A percentile compares a stretch with the other conserved stretches of the same genome.
phyloP scores from a whole-genome alignment of 768 basidiomycete genomes.

The Tremella mesenterica region DNA sequence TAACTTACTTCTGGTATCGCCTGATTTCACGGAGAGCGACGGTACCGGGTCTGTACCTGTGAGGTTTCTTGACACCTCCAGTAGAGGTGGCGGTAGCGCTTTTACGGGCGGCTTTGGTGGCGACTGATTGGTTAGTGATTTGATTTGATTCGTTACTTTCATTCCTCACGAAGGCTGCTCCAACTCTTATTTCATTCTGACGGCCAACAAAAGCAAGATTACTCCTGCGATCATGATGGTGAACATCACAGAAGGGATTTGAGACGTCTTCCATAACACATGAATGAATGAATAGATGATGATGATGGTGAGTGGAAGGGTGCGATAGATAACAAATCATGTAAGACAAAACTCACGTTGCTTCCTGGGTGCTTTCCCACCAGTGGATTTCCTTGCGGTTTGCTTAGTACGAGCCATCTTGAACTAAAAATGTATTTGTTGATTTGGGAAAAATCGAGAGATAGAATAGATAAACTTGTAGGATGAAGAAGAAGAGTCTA shows the following conservation, averaged over 20 bases:
- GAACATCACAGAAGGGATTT: no score
- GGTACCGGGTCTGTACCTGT: slow-evolving; percentile 70
- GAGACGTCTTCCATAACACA: neutral
- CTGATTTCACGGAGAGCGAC: slow-evolving; percentile 70
- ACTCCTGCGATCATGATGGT: neutral
- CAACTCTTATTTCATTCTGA: no score
- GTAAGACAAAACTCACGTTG: slow-evolving; percentile 24
- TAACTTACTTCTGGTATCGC: slow-evolving; percentile 43
- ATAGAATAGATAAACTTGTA: no score
- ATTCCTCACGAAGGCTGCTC: no score
- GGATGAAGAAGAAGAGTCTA: no score
- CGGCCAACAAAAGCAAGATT: no score
- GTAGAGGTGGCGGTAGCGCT: slow-evolving; percentile 46
- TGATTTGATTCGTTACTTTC: no score
- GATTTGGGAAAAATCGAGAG: no score
- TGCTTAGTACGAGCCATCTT: slow-evolving; percentile 52
- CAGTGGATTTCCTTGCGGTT: slow-evolving; percentile 80
- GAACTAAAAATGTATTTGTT: slow-evolving; percentile 8
- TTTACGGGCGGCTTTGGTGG: slow-evolving; percentile 44
- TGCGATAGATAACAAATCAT: slow-evolving; percentile 2
- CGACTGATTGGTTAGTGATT: slow-evolving; percentile 25
- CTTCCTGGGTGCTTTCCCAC: slow-evolving; percentile 53
- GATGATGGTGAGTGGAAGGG: no score
- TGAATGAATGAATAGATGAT: neutral
- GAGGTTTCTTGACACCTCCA: slow-evolving; percentile 71